Evolutionary conservation across 768 basidiomycete genomes (phyloP).

Genomic region (Holtermannia corniformis): DNA sequence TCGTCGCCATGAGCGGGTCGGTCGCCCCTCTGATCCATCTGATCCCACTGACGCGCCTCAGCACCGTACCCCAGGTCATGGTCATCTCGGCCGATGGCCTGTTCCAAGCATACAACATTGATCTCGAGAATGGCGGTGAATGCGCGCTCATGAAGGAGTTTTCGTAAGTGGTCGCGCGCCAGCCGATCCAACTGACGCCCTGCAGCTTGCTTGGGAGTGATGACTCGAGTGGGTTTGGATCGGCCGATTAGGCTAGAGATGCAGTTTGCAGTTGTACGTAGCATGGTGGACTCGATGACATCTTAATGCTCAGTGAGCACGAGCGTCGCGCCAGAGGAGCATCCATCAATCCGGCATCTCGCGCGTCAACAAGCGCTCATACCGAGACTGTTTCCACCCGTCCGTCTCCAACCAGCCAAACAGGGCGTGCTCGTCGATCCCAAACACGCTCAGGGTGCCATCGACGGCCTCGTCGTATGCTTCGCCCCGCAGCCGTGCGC

Average conservation of each 20-base stretch:
- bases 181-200: neutral
- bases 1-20: slow-evolving; percentile 82
- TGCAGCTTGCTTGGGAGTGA: slow-evolving; percentile 26
- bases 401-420: slow-evolving; percentile 34
- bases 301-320: too few relatives aligned
- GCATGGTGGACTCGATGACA: neutral
- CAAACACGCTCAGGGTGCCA: slow-evolving; percentile 34
- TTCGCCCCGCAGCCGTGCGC: slow-evolving; percentile 33
- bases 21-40: too few relatives aligned
- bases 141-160: slow-evolving; percentile 93
- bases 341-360: slow-evolving; percentile 36
- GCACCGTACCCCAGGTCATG: slow-evolving; percentile 93
- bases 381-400: slow-evolving; percentile 37
- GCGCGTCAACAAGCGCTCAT: slow-evolving; percentile 31
- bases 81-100: slow-evolving; percentile 91
- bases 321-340: neutral
- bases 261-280: neutral
- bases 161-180: slow-evolving; percentile 42
- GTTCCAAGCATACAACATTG: slow-evolving; percentile 91
- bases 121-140: slow-evolving; percentile 91
- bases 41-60: slow-evolving; percentile 38
- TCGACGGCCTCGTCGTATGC: slow-evolving; percentile 30
- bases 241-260: neutral
- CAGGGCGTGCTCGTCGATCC: slow-evolving; percentile 29
- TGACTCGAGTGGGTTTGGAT: slow-evolving; percentile 11